A percentile compares a stretch with the other conserved stretches of the same genome.
Evolutionary conservation across 2,329 filamentous ascomycete genomes (phyloP).

Genomic region (Botrytis paeoniae): DNA sequence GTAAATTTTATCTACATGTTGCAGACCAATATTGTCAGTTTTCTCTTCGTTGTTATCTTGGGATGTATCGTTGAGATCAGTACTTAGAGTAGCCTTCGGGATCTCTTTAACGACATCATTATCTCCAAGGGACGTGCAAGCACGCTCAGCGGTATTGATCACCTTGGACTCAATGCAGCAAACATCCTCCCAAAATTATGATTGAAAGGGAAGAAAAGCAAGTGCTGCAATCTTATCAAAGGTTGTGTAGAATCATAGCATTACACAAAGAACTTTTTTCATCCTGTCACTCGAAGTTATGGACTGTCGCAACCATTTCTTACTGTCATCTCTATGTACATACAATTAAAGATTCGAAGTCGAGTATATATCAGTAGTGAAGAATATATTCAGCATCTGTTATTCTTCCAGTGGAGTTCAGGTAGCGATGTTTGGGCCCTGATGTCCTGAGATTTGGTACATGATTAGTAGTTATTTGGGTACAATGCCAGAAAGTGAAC

Average conservation of each 20-base stretch:
- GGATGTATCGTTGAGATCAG: no score
- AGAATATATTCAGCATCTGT: neutral
- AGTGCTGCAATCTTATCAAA: neutral
- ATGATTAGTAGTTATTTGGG: neutral
- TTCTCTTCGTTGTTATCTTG: no score
- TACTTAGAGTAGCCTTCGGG: no score
- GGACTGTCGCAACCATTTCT: fast-evolving
- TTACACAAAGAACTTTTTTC: neutral
- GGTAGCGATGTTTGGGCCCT: neutral
- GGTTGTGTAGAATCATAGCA: no score
- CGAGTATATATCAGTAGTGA: neutral
- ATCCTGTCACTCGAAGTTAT: neutral
- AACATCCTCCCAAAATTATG: no score
- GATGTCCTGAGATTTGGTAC: neutral
- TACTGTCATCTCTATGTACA: neutral
- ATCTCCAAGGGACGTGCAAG: no score
- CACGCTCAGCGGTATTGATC: no score
- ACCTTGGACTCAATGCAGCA: no score
- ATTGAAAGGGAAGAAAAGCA: neutral
- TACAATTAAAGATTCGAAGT: neutral
- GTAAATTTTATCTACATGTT: no score
- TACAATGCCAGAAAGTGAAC: neutral
- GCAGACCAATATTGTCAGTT: no score
- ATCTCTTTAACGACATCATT: no score
- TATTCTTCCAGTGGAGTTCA: neutral